Conservation (phyloP, 164 flowering plant species). For the Stephania yunnanensis region DNA sequence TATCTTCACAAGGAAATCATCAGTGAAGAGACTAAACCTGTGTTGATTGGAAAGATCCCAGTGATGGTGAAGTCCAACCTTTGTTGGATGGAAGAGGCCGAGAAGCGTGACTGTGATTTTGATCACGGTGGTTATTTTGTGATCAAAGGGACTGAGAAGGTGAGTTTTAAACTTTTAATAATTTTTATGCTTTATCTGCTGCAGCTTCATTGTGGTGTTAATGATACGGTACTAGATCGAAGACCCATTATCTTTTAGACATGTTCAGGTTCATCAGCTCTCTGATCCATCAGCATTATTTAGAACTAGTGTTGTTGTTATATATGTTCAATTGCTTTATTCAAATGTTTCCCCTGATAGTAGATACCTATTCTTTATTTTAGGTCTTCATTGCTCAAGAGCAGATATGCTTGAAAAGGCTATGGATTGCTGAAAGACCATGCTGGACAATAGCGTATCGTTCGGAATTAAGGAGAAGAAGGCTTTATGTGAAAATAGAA, state of each 20-base stretch:
- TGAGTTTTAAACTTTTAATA: constrained; percentile 18
- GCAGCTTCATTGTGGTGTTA: background rate
- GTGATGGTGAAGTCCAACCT: constrained; percentile 86
- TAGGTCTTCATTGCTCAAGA: constrained; percentile 93
- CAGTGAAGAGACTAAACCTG: constrained; percentile 33
- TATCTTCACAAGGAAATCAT: constrained; percentile 33
- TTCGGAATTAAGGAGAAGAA: constrained; percentile 43
- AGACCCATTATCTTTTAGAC: background rate
- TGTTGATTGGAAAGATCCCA: constrained; percentile 73
- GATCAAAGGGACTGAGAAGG: constrained; percentile 94
- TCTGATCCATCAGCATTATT: background rate
- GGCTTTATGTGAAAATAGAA: constrained; percentile 46
- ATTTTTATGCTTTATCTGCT: background rate
- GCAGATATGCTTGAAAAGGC: constrained; percentile 57
- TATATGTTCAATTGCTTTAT: background rate
- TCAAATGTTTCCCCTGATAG: background rate
- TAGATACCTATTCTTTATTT: constrained; percentile 12
- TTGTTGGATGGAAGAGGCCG: constrained; percentile 63
- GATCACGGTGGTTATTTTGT: constrained; percentile 92
- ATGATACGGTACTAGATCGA: background rate
- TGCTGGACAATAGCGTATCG: constrained; percentile 49
- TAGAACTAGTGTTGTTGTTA: background rate
- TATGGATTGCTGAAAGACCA: constrained; percentile 61
- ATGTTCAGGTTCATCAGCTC: background rate
- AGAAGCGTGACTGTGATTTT: constrained; percentile 71